A percentile compares a stretch with the other conserved stretches of the same genome.
Conservation (phyloP, 306 rosid species). For the Gastrolobium bilobum region DNA sequence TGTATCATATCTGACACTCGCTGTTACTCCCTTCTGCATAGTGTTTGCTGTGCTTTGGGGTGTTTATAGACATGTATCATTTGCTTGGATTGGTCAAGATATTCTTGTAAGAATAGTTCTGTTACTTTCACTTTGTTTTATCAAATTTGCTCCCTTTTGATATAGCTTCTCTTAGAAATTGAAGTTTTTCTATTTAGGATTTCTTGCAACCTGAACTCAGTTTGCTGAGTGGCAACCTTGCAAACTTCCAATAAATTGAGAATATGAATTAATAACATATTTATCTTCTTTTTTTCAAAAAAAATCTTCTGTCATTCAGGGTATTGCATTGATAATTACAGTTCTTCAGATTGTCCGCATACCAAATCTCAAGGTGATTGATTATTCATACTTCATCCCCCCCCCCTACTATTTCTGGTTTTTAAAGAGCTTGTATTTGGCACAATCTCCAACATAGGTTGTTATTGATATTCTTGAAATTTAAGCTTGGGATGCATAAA, state of each 20-base stretch:
- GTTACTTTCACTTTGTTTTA: slow-evolving; percentile 19
- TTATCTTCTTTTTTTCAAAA: background rate
- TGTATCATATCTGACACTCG: slow-evolving; percentile 86
- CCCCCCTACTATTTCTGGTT: slow-evolving; percentile 23
- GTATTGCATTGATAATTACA: slow-evolving; percentile 87
- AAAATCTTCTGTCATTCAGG: slow-evolving; percentile 58
- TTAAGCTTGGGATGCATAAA: slow-evolving; percentile 5
- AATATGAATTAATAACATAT: slow-evolving; percentile 30
- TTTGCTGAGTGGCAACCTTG: slow-evolving; percentile 7
- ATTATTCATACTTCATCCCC: slow-evolving; percentile 24
- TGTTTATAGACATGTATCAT: slow-evolving; percentile 62
- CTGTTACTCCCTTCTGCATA: slow-evolving; percentile 93
- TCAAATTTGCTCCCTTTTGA: background rate
- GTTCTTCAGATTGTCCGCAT: slow-evolving; percentile 95
- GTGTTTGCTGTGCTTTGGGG: slow-evolving; percentile 91
- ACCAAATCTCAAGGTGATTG: slow-evolving; percentile 95
- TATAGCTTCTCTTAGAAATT: background rate
- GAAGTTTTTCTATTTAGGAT: background rate
- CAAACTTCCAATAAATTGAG: slow-evolving; percentile 23
- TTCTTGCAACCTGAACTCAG: background rate
- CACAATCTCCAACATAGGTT: background rate
- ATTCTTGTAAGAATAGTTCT: slow-evolving; percentile 79
- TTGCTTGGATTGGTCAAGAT: slow-evolving; percentile 99
- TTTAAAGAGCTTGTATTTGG: background rate
- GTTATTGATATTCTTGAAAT: slow-evolving; percentile 16